Base-by-base conservation (phyloP, 768 basidiomycete species). In the Russula earlei region DNA sequence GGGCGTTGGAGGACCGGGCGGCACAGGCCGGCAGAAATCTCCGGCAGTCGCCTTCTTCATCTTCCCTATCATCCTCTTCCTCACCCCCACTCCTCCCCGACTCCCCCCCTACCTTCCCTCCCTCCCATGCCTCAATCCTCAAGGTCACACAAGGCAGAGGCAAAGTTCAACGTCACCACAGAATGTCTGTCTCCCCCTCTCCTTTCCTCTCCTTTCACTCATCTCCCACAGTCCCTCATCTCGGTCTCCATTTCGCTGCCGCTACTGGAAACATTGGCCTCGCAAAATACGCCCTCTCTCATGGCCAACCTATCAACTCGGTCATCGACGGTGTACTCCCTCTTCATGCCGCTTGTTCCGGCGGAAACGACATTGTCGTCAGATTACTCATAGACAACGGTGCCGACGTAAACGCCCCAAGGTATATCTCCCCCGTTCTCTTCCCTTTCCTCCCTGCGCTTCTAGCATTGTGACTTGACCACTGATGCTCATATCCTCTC, bases 271-370 rank as follows among this genome's bases (percentile, higher is more conserved):
- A 99, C 69, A 77, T 95, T 49, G 94, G 91, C 4, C 84, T 95
- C 58, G 93, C 91, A 56, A 85, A 87, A 67, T 96, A 91, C 69
- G 96, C 96, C 2, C 77, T 99, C 22, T 82, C 84, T 2, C 86
- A 94, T 64, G 95, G 95, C 8, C 96, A 98, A 65, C 95, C 96
- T 10, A 83, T 95, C 70, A 97, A 99, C 70, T 89, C 92, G 5
- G 91, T 96, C 31, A 80, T 97, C 51, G 91, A 95, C 67, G 96
- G 96, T 34, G 88, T 99, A 3, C 82, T 96, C n/a, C 94, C 96
- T 3, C 77, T 99, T 9, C 96, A 99, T 67, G 94, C 92, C 4
- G 96, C 95, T 2, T 89, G 84, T 63, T 87, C 91, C 0, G 91
- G 91, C 22, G 96, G 96, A 2, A 89, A 82, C 66, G 89, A 87